Evolutionary conservation across 306 rosid species (phyloP), one percentile per base, ranked within the genome.

Genomic region (Bauhinia variegata): DNA sequence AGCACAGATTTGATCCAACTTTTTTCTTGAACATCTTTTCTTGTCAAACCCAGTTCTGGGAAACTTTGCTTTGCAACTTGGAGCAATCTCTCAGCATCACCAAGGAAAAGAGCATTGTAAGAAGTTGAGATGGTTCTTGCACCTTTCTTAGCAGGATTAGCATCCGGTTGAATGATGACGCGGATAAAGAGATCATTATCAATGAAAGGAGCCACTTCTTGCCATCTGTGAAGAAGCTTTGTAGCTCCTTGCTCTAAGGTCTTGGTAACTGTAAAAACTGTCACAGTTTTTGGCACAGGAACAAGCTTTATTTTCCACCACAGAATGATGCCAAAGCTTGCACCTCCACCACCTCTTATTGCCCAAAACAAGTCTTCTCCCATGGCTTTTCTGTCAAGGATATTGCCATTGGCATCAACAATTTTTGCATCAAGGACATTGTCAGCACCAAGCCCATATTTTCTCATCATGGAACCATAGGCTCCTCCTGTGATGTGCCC

Each of bases 301-400:
- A 87, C 96, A 0, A 92, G 84, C 32, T 81, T 92, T 18, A 92
- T 79, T 78, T 89, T 87, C 98, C 96, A 92, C 92, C 89, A 80
- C 1, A 92, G 88, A 37, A 92, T 75, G 37, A 92, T 23, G 6
- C 98, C 95, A 57, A 89, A 89, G 67, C 98, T 92, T 54, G 71
- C 95, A 33, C 96, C 96, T 34, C 91, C 98, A 2, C 92, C 92
- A n/a, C 98, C 98, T 81, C 92, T 71, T 31, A 92, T 87, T 0
- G 92, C 98, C 95, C 95, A 92, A 71, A 92, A 92, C 3, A 87
- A 30, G 16, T 89, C 96, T 39, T 92, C 95, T 47, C 98, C 96
- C 98, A 92, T 89, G 53, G 83, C 57, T 72, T 46, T 47, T 19
- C 92, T 72, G 17, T 92, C 83, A 0, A 89, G 89, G 48, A 87